Conservation (phyloP, 768 basidiomycete genomes). For the Naganishia vaughanmartiniae region DNA sequence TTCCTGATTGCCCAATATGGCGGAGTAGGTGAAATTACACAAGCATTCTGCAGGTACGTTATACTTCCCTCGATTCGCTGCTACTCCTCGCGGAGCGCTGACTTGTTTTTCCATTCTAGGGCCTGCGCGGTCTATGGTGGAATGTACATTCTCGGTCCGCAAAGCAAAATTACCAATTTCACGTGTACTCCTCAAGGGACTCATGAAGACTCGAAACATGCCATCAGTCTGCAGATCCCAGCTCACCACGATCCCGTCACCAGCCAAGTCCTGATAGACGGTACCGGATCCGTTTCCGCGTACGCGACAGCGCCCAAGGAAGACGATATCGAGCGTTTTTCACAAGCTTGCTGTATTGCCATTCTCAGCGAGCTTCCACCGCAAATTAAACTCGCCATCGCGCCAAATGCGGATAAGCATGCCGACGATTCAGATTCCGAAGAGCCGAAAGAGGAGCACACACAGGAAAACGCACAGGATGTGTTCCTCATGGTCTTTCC, state of each 20-base stretch:
- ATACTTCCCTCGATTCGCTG: background rate
- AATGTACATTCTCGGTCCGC: slow-evolving; percentile 54
- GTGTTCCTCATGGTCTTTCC: slow-evolving; percentile 50
- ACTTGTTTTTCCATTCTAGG: slow-evolving; percentile 53
- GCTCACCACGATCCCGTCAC: slow-evolving; percentile 27
- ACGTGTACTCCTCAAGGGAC: slow-evolving; percentile 11
- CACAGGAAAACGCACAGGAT: slow-evolving; percentile 33
- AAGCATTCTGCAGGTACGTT: slow-evolving; percentile 64
- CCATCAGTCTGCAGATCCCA: slow-evolving; percentile 35
- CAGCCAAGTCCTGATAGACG: slow-evolving; percentile 1
- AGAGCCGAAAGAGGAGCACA: slow-evolving; percentile 15
- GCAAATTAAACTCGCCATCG: slow-evolving; percentile 2
- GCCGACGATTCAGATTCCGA: slow-evolving; percentile 7
- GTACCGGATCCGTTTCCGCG: background rate
- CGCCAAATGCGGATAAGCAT: slow-evolving; percentile 25
- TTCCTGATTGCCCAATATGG: slow-evolving; percentile 96
- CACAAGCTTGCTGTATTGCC: slow-evolving; percentile 40
- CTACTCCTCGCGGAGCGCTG: slow-evolving; percentile 46
- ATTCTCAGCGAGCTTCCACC: slow-evolving; percentile 36
- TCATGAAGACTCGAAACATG: slow-evolving; percentile 9
- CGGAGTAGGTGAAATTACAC: slow-evolving; percentile 83
- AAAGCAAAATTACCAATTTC: slow-evolving; percentile 35
- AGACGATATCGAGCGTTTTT: background rate
- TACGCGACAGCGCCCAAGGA: background rate
- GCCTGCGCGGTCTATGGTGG: slow-evolving; percentile 70